Evolutionary conservation across 495 filamentous ascomycete genomes (phyloP), one percentile per base, ranked within the genome.

Genomic region (Hypomontagnella monticulosa): DNA sequence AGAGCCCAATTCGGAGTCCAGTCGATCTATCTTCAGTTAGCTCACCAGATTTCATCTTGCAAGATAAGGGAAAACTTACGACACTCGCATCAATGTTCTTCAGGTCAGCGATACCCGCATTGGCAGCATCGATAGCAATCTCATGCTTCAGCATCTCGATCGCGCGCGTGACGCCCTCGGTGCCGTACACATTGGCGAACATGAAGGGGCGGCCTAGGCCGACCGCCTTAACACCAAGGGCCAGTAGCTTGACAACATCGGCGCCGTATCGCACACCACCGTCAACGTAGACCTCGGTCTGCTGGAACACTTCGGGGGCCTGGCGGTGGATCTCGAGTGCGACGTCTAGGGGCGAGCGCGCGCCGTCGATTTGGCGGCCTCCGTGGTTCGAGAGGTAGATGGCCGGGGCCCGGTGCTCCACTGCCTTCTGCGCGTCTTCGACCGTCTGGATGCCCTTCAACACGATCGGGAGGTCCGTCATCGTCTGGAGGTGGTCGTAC

Each of bases 321-420:
- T 75, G 33, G 0, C 69, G 50, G 46, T 69, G 36, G 56, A 83
- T 80, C 50, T 81, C 79, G 16, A 75, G 20, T 0, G 71, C 63
- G 12, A 79, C 66, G 42, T 79, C 75, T 5, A 79, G 65, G 11
- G 78, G 61, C 18, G 72, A 67, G 5, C 71, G 78, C 10, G 72
- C 55, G 32, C 63, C 61, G 51, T 81, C 79, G 20, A 82, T 46
- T 23, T 80, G 77, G 3, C 80, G 73, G 2, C 78, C 78, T 11
- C 78, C 77, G 69, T 80, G 77, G 61, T 82, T 82, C n/a, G 72
- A 78, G 11, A 79, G 58, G 55, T 73, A 74, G 64, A 79, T 72
- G 1, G 69, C 71, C 4, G 66, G 59, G 2, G 56, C 69, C 3
- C 58, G 51, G 47, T 74, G 63, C 36, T 76, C 43, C 20, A 80